Evolutionary conservation across 1,284 basidiomycete genomes (phyloP).

Genomic region (Leccinum angustisporum): DNA sequence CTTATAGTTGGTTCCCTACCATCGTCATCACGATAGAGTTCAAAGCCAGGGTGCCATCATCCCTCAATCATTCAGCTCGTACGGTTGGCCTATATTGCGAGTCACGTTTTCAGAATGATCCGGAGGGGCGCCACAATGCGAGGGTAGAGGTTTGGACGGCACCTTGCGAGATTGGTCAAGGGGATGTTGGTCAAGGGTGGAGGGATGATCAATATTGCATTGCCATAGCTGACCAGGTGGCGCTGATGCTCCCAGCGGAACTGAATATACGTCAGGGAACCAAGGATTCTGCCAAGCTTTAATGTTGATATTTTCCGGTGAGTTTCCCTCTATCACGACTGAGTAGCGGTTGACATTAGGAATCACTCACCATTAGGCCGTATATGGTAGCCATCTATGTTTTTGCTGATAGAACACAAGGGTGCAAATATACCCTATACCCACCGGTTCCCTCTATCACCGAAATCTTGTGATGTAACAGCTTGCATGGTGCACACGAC

Average conservation of each 20-base stretch:
- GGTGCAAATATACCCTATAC: background rate
- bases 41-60: background rate
- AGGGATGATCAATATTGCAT: slow-evolving; percentile 60
- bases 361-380: background rate
- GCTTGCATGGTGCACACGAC: slow-evolving; percentile 4
- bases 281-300: slow-evolving; percentile 24
- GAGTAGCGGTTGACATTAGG: background rate
- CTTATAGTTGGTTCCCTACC: background rate
- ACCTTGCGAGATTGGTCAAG: slow-evolving; percentile 51
- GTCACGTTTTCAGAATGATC: slow-evolving; percentile 27
- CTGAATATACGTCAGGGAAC: slow-evolving; percentile 42
- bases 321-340: background rate
- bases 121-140: slow-evolving; percentile 53
- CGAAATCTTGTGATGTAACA: background rate
- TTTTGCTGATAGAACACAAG: slow-evolving; percentile 1
- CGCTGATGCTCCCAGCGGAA: slow-evolving; percentile 47
- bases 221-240: slow-evolving; percentile 61
- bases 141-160: slow-evolving; percentile 65
- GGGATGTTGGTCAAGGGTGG: slow-evolving; percentile 45
- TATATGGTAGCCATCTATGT: background rate
- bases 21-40: slow-evolving; percentile 35
- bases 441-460: background rate
- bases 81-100: slow-evolving; percentile 1
- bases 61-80: background rate
- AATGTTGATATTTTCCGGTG: background rate